Base-by-base conservation (phyloP, 2,329 filamentous ascomycete species). In the Leptoxyphium fumago region DNA sequence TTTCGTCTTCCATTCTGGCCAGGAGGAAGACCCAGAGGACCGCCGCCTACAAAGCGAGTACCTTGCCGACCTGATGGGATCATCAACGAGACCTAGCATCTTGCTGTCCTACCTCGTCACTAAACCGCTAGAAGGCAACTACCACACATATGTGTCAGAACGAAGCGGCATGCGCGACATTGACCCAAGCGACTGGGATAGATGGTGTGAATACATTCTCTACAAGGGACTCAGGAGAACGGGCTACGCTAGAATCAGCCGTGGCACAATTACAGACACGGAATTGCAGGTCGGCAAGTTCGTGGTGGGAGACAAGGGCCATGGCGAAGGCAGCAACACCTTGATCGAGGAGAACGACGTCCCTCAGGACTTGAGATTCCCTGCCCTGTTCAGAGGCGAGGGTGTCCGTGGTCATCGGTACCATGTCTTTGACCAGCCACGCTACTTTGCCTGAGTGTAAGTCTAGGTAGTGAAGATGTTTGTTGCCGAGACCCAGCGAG, bases 171-270 rank as follows among this genome's bases (percentile, higher is more conserved):
- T 98, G 91, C 80, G 84, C 57, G 91, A 98, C 58, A 91, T 98
- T 41, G 91, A 98, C 58, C 76, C 80, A 0, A 80, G 72, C 2
- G 91, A 98, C 61, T 94, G 87, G 87, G 91, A 98, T 63, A 73
- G 91, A 44, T 98, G 91, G 91, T 98, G 91, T 69, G 89, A 98
- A 69, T 98, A 98, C 64, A 95, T 98, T 52, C 69, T 98, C 21
- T 98, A 86, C 72, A 95, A 95, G 71, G 80, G 80, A 10, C 66
- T 98, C 49, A 81, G 80, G 64, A 75, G 89, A 48, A 81, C 83
- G 0, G 89, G 86, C 1, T 98, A 98, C 61, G 91, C 91, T 3
- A 73, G 91, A 43, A 81, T 98, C 43, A 89, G 82, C 55, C 74
- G 91, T 54, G 80, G 80, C 54, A 93, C 85, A 1, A 96, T 98